A percentile compares a stretch with the other conserved stretches of the same genome.
Evolutionary conservation across 257 asterid genomes (phyloP).

Genomic region (Primulina tabacum): DNA sequence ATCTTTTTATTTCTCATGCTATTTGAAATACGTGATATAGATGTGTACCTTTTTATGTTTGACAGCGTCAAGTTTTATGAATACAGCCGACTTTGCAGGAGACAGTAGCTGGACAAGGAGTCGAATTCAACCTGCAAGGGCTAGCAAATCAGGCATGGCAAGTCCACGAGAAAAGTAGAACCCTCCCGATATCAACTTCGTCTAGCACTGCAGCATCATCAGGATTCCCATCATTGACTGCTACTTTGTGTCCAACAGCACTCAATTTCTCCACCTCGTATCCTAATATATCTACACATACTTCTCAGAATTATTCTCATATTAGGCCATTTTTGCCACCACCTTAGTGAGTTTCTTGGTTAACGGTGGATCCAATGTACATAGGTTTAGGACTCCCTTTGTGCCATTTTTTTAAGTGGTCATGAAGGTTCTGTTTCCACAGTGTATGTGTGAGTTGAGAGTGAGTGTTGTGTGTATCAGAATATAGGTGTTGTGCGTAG

Average conservation of each 20-base stretch:
- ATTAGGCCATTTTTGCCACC: constrained; percentile 38
- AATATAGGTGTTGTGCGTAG: no score
- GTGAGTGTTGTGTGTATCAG: no score
- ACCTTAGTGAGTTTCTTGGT: constrained; percentile 18
- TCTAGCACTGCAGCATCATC: constrained; percentile 77
- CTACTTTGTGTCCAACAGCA: constrained; percentile 29
- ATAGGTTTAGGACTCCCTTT: constrained; percentile 5
- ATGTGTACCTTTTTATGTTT: background rate
- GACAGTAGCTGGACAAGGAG: constrained; percentile 31
- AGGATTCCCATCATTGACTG: constrained; percentile 71
- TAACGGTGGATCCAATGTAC: constrained; percentile 2
- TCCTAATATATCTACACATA: constrained; percentile 26
- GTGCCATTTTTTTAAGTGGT: constrained; percentile 20
- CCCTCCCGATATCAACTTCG: constrained; percentile 37
- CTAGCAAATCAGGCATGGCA: constrained; percentile 46
- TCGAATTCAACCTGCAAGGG: constrained; percentile 35
- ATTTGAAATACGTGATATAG: background rate
- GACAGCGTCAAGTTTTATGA: background rate
- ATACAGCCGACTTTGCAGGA: constrained; percentile 31
- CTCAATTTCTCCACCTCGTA: constrained; percentile 36
- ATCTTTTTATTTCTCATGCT: background rate
- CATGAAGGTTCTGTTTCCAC: no score
- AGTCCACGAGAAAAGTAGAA: constrained; percentile 34
- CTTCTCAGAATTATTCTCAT: constrained; percentile 35
- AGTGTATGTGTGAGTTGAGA: no score